Evolutionary conservation across 768 basidiomycete genomes (phyloP), one percentile per base, ranked within the genome.

Genomic region (Amanita pallidorosea): DNA sequence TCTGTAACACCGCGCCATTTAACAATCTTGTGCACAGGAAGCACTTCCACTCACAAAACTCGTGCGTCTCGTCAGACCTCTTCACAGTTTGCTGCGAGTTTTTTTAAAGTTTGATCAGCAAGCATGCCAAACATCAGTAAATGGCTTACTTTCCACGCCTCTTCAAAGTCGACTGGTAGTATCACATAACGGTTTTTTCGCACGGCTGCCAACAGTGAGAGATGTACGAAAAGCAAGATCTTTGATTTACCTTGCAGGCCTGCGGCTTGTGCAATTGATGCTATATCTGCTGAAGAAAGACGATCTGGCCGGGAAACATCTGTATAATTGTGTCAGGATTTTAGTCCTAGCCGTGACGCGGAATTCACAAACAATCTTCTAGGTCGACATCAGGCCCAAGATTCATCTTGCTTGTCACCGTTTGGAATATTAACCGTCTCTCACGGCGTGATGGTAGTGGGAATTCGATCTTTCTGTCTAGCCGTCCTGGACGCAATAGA

Each of bases 401-500:
- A 63, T 95, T 98, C 96, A 99, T 99, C 72, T 96, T 96, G 59
- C 75, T 73, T 4, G 96, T 97, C 44, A 91, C 88, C 8, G 96
- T 97, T 63, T 98, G 96, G 85, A 97, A 99, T 57, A 99, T 91
- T 22, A 99, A 70, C 45, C 96, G 89, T 63, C 94, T 87, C 70
- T 99, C 96, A 57, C 96, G 79, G 54, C 96, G 74, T 13, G 90
- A 89, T 31, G 96, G 96, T 34, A 88, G 73, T 3, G 96, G 96
- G 71, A 98, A 98, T 67, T 99, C 96, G 58, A 99, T 99, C 74
- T 99, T 99, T 60, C 96, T 75, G 69, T 99, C 96, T 11, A 99
- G 76, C 60, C 96, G 91, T 62, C 96, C 96, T 36, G 96, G 96
- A 59, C 96, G 91, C 33, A 99, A 84, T 37, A 99, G 72, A 4